Evolutionary conservation across 1,284 basidiomycete species (phyloP).

Genomic region (Amylostereum areolatum): DNA sequence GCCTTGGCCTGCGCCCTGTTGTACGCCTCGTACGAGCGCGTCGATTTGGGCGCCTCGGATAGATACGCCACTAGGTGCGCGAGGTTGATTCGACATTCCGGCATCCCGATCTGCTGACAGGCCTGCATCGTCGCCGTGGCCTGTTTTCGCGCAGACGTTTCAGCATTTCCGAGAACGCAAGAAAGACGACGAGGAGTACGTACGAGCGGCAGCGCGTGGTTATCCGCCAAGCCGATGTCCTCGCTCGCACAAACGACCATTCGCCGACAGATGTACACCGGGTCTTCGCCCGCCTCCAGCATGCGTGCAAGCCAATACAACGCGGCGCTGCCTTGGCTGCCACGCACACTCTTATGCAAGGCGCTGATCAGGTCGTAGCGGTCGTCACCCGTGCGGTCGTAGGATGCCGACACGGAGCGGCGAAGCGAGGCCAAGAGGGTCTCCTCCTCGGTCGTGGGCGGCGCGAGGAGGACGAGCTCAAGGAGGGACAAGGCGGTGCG

Average conservation of each 20-base stretch:
- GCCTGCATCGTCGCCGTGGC: conserved; percentile 77
- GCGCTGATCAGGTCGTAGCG: conserved; percentile 88
- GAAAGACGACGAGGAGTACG: conserved; percentile 14
- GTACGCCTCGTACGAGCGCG: conserved; percentile 75
- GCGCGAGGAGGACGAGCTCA: conserved; percentile 50
- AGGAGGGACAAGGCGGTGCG: conserved; percentile 64
- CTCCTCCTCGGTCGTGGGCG: conserved; percentile 33
- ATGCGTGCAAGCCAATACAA: conserved; percentile 88
- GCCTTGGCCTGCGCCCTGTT: conserved; percentile 64
- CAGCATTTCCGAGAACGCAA: conserved; percentile 1
- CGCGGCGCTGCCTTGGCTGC: conserved; percentile 74
- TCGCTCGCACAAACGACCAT: conserved; percentile 84
- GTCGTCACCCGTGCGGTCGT: conserved; percentile 72
- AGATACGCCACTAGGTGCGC: conserved; percentile 82
- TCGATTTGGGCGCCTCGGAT: conserved; percentile 80
- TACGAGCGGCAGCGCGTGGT: conserved; percentile 66
- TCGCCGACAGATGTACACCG: conserved; percentile 77
- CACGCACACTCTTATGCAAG: conserved; percentile 82
- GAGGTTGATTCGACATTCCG: conserved; percentile 73
- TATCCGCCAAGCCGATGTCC: conserved; percentile 79
- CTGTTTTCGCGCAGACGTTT: no score
- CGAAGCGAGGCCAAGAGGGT: conserved; percentile 47
- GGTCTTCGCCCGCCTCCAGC: conserved; percentile 84
- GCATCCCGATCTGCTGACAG: conserved; percentile 82
- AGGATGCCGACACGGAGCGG: conserved; percentile 52